phyloP scores from a whole-genome alignment of 2,329 filamentous ascomycete species.

The Gnomoniopsis smithogilvyi region DNA sequence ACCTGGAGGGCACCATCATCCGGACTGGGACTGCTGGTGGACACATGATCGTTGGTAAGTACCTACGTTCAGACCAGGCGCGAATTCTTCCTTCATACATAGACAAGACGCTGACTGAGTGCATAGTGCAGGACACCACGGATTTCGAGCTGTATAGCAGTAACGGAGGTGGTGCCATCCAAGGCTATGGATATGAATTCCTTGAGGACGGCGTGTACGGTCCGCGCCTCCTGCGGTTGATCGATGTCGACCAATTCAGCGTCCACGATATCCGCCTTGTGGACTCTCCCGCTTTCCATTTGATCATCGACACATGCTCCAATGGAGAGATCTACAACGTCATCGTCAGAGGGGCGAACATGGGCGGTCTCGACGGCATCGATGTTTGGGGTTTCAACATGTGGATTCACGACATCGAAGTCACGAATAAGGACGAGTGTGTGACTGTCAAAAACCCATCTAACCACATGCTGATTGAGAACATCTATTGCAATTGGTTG shows the following conservation, averaged over 20 bases:
- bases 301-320: slow-evolving; percentile 41
- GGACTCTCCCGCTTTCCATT: slow-evolving; percentile 42
- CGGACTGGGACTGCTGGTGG: slow-evolving; percentile 19
- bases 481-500: slow-evolving; percentile 57
- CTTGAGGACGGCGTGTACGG: slow-evolving; percentile 32
- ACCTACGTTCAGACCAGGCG: neutral
- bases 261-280: slow-evolving; percentile 45
- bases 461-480: slow-evolving; percentile 50
- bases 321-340: slow-evolving; percentile 49
- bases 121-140: slow-evolving; percentile 19
- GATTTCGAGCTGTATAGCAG: slow-evolving; percentile 46
- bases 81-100: too few species aligned
- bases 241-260: slow-evolving; percentile 41
- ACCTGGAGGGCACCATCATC: slow-evolving; percentile 37
- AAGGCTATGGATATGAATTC: slow-evolving; percentile 45
- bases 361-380: slow-evolving; percentile 51
- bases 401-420: slow-evolving; percentile 55
- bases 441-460: slow-evolving; percentile 52
- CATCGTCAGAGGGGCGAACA: slow-evolving; percentile 43
- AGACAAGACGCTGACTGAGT: neutral
- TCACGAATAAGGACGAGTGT: slow-evolving; percentile 59
- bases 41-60: slow-evolving; percentile 18
- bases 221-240: slow-evolving; percentile 41
- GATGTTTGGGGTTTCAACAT: slow-evolving; percentile 52
- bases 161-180: slow-evolving; percentile 40